These are phyloP conservation scores for Umbellularia californica DNA, from an alignment of 164 flowering plant species.

Conservation along the genomic window DNA sequence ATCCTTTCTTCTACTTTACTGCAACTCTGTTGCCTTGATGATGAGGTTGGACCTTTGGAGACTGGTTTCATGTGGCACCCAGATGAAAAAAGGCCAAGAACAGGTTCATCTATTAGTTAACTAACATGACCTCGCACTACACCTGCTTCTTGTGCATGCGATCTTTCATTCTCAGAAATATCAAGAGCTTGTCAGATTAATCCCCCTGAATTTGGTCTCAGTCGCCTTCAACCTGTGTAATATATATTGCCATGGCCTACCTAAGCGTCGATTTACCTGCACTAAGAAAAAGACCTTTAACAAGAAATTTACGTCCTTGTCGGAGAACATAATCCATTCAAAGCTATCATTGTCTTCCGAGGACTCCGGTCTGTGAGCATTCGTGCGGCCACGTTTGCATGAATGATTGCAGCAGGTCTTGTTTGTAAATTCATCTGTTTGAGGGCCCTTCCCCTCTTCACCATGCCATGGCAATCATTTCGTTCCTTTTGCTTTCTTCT, in stretches of 20 bases:
- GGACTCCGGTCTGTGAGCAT: constrained; percentile 1
- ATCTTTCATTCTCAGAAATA: neutral
- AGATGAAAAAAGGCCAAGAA: neutral
- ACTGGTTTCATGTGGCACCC: constrained; percentile 12
- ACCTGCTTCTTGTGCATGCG: neutral
- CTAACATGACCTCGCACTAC: neutral
- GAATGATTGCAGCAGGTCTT: constrained; percentile 32
- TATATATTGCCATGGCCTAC: neutral
- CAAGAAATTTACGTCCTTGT: neutral
- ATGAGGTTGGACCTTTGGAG: constrained; percentile 4
- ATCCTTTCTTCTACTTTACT: constrained; percentile 8
- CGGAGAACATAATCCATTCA: constrained; percentile 3
- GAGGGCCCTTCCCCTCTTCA: constrained; percentile 2
- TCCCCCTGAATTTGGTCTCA: neutral
- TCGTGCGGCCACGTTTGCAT: constrained; percentile 32
- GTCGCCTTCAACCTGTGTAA: neutral
- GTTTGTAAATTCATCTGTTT: constrained; percentile 6
- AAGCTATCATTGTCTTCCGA: neutral
- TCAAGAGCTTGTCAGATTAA: neutral
- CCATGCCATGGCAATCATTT: constrained; percentile 2
- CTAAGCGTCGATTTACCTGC: neutral
- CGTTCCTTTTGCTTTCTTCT: neutral
- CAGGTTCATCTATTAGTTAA: neutral
- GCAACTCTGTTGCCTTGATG: constrained; percentile 10
- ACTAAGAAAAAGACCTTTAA: neutral